phyloP scores from a whole-genome alignment of 208 protist species.

The Leishmania lainsoni region DNA sequence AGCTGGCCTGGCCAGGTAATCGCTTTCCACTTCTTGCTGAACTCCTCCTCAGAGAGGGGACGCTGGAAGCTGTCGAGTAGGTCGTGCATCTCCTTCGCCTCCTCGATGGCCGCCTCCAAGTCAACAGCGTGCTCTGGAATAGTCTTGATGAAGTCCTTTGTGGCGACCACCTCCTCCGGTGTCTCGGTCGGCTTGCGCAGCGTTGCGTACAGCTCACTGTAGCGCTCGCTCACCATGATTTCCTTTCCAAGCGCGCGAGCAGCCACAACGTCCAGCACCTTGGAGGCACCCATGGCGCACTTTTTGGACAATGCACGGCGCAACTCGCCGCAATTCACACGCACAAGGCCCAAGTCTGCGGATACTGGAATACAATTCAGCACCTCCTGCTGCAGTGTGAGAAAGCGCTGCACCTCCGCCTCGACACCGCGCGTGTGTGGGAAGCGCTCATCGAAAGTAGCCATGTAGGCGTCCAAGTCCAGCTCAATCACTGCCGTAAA shows the following conservation, averaged over 20 bases:
- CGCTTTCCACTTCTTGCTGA: conserved; percentile 92
- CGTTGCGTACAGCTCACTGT: conserved; percentile 62
- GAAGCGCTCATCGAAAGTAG: conserved; percentile 71
- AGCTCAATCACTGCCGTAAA: conserved; percentile 81
- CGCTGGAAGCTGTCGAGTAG: conserved; percentile 94
- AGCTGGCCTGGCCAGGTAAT: conserved; percentile 91
- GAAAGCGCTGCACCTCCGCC: conserved; percentile 75
- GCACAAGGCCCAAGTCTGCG: conserved; percentile 78
- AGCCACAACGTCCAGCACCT: conserved; percentile 80
- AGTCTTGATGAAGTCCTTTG: conserved; percentile 88
- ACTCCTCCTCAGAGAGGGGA: conserved; percentile 91
- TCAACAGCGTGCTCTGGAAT: conserved; percentile 91
- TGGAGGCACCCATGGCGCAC: conserved; percentile 60
- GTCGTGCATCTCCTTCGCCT: conserved; percentile 79
- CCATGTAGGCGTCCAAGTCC: conserved; percentile 74
- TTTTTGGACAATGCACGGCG: conserved; percentile 73
- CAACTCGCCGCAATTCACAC: conserved; percentile 80
- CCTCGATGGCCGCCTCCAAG: conserved; percentile 69
- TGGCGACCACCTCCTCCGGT: conserved; percentile 90
- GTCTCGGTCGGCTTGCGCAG: conserved; percentile 76
- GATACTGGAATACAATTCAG: conserved; percentile 61
- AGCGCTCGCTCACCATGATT: conserved; percentile 66
- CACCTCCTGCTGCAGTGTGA: conserved; percentile 60
- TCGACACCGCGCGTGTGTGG: conserved; percentile 72
- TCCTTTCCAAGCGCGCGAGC: conserved; percentile 73